Percentiles rank a stretch among this genome's conserved stretches.
Conservation (phyloP, 352 stramenopile species). For the Phytophthora sp. region DNA sequence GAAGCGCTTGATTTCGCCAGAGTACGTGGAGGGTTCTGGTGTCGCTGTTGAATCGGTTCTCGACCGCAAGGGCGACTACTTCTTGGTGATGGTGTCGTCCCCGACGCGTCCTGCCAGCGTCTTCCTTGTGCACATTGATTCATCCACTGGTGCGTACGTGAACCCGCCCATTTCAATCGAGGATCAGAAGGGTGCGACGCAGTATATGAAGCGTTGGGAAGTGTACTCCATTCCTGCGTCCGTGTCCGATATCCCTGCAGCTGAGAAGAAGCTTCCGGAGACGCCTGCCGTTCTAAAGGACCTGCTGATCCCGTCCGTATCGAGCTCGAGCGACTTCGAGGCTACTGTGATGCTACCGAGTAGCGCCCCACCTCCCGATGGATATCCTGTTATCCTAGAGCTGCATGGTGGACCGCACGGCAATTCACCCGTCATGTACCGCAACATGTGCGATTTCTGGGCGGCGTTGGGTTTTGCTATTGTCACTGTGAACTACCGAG, state of each 20-base stretch:
- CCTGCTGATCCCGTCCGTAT: conserved; percentile 54
- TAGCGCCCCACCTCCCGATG: conserved; percentile 30
- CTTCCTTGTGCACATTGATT: conserved; percentile 59
- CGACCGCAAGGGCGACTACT: conserved; percentile 39
- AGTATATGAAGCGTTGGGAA: conserved; percentile 67
- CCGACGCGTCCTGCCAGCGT: conserved; percentile 62
- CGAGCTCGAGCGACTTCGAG: conserved; percentile 70
- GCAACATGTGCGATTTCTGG: conserved; percentile 90
- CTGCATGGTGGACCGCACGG: conserved; percentile 94
- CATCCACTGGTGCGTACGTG: conserved; percentile 45
- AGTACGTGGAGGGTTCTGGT: conserved; percentile 53
- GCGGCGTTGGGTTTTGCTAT: conserved; percentile 90
- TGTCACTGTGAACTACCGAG: conserved; percentile 95
- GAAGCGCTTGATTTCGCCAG: conserved; percentile 49
- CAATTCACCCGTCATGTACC: conserved; percentile 86
- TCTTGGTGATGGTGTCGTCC: conserved; percentile 64
- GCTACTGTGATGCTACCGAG: conserved; percentile 76
- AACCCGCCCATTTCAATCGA: conserved; percentile 47
- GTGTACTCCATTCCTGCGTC: conserved; percentile 56
- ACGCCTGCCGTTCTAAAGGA: conserved; percentile 42
- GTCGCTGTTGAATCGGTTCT: conserved; percentile 62
- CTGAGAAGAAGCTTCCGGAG: conserved; percentile 39
- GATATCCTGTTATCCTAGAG: conserved; percentile 83
- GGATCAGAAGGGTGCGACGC: conserved; percentile 41
- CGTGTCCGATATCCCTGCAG: conserved; percentile 51